Evolutionary conservation across 1,284 basidiomycete genomes (phyloP).

Genomic region (Marasmius tenuissimus): DNA sequence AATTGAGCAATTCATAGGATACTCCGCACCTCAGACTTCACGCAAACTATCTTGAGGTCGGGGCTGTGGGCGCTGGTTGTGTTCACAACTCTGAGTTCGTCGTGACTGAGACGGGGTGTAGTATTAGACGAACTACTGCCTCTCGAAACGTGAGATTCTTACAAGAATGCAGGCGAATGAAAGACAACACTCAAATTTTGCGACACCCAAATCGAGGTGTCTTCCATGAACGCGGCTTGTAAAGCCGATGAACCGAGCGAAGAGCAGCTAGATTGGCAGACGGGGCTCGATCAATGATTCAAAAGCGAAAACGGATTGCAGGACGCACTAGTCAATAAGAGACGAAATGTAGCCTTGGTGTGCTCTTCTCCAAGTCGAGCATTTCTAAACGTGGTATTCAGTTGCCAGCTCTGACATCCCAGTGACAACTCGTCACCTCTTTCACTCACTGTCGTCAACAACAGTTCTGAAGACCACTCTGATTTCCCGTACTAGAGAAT

Average conservation of each 20-base stretch:
- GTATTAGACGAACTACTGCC: neutral
- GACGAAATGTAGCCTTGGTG: neutral
- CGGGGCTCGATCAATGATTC: neutral
- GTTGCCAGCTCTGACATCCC: neutral
- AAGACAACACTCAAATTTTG: constrained; percentile 38
- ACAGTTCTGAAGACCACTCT: neutral
- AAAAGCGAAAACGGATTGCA: neutral
- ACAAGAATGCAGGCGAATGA: constrained; percentile 40
- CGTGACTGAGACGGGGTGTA: constrained; percentile 1
- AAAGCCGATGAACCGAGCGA: constrained; percentile 5
- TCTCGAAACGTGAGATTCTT: constrained; percentile 12
- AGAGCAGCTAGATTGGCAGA: constrained; percentile 13
- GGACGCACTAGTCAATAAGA: constrained; percentile 1
- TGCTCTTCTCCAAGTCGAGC: neutral
- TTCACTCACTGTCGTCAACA: neutral
- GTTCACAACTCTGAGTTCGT: constrained; percentile 7
- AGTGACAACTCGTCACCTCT: neutral
- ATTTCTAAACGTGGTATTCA: neutral
- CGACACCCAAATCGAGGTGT: constrained; percentile 25
- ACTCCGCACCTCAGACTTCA: constrained; percentile 4
- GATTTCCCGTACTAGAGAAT: neutral
- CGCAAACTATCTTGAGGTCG: neutral
- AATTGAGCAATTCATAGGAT: neutral
- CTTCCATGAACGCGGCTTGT: constrained; percentile 1
- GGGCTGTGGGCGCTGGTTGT: constrained; percentile 3